Evolutionary conservation across 768 basidiomycete species (phyloP).

Genomic region (Dentipellis fragilis): DNA sequence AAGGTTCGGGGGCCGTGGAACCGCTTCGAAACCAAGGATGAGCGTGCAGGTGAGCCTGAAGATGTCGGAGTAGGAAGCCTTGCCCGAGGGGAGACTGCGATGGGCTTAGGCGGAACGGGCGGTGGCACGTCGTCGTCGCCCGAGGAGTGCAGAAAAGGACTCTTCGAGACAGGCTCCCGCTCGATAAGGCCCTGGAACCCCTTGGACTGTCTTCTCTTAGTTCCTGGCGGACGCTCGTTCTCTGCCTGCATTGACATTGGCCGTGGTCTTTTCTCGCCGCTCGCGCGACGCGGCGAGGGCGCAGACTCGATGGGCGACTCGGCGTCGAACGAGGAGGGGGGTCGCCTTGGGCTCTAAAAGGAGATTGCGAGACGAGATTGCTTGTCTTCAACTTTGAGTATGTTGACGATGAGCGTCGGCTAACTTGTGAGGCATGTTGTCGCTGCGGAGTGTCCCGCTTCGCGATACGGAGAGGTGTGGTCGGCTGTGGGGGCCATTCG

Average conservation of each 20-base stretch:
- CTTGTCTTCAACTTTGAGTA: conserved; percentile 70
- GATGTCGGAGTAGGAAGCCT: conserved; percentile 17
- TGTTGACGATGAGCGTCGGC: conserved; percentile 66
- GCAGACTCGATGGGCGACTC: conserved; percentile 20
- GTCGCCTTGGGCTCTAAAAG: conserved; percentile 58
- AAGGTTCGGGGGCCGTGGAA: conserved; percentile 68
- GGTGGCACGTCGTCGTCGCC: conserved; percentile 14
- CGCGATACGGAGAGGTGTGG: conserved; percentile 60
- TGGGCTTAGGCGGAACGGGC: conserved; percentile 16
- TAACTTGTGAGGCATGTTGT: conserved; percentile 36
- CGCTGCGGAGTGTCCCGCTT: conserved; percentile 47
- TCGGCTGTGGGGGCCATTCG: conserved; percentile 54
- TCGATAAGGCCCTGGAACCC: conserved; percentile 63
- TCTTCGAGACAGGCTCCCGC: conserved; percentile 73
- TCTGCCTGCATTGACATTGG: conserved; percentile 65
- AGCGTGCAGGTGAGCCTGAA: conserved; percentile 44
- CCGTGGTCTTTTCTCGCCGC: conserved; percentile 71
- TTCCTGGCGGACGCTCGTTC: conserved; percentile 60
- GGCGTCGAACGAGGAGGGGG: conserved; percentile 25
- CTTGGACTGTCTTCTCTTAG: conserved; percentile 69
- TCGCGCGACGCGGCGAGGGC: conserved; percentile 40
- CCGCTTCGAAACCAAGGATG: conserved; percentile 61
- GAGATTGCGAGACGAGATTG: conserved; percentile 78
- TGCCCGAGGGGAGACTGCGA: not conserved
- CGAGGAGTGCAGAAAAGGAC: conserved; percentile 52